Conservation (phyloP, 768 basidiomycete species). For the Peribolospora baueri region DNA sequence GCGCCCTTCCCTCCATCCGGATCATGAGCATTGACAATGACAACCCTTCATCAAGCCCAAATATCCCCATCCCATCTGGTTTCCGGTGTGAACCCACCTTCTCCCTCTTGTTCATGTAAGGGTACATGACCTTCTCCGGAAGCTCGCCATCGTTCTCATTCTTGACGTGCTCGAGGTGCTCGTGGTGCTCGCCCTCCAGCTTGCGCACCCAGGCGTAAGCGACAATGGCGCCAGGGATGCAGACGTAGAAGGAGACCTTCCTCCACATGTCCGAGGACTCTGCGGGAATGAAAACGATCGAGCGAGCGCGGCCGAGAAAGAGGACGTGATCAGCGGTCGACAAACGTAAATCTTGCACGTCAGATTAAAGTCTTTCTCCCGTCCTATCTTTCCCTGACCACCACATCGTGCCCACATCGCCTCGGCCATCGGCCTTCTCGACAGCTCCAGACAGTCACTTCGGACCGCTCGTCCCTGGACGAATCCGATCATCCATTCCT, state of each 20-base stretch:
- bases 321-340: conserved; percentile 3
- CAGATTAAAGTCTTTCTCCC: no score
- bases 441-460: not conserved
- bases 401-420: no score
- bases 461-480: not conserved
- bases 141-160: conserved; percentile 14
- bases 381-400: no score
- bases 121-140: conserved; percentile 10
- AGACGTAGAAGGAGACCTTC: not conserved
- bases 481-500: no score
- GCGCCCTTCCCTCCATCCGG: no score
- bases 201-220: not conserved
- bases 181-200: conserved; percentile 9
- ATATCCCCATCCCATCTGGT: no score
- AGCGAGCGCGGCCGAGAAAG: conserved; percentile 7
- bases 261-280: no score
- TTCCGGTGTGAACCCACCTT: no score
- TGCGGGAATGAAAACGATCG: not conserved
- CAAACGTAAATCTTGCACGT: not conserved
- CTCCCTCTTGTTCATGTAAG: no score
- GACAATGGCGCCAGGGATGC: not conserved
- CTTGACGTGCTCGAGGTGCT: conserved; percentile 12
- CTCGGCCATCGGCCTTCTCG: no score
- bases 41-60: no score
- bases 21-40: no score